Base-by-base conservation (phyloP, 495 filamentous ascomycete genomes). In the Penicillium pancosmium region DNA sequence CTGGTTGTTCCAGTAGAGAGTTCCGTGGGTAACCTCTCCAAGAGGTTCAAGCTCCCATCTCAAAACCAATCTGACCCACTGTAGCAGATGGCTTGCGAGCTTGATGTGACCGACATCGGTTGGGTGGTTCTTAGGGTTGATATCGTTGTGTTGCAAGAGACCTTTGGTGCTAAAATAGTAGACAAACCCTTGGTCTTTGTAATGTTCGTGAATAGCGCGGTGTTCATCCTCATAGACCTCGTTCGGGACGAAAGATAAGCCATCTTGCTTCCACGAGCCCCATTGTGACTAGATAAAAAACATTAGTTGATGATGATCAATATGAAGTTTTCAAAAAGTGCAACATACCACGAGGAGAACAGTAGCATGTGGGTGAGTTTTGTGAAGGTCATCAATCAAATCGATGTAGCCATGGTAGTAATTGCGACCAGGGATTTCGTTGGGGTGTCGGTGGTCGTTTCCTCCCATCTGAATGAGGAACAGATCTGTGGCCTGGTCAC, bases 71-170 rank as follows among this genome's bases (percentile, higher is more conserved):
- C 73, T 70, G 5, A 72, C 67, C 69, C 80, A 88, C 64, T 87
- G 82, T 66, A 84, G 80, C 50, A 89, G 59, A 59, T 89, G 85
- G 60, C 85, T 87, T 3, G 87, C 85, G 2, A 89, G 69, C 61
- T 89, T 89, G 67, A 89, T 78, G 51, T 87, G 84, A 0, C 87
- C 86, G 11, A 88, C 81, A 60, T 89, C 86, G 0, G 86, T 89
- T 0, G 84, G 86, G 57, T 90, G 87, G 60, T 75, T 86, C 64
- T 76, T 74, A 12, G 86, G 87, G 5, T 75, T 82, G 53, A 88
- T 86, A 62, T 89, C 87, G 55, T 89, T 89, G 61, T 90, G 86
- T 63, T 88, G 85, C 60, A 90, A 57, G 33, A 89, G 84, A 3
- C 86, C 87, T 15, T 76, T 82, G 3, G 85, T 88, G 66, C 87